Evolutionary conservation across 305 asterid species (phyloP), one percentile per base, ranked within the genome.

Genomic region (Plantago coronopus): DNA sequence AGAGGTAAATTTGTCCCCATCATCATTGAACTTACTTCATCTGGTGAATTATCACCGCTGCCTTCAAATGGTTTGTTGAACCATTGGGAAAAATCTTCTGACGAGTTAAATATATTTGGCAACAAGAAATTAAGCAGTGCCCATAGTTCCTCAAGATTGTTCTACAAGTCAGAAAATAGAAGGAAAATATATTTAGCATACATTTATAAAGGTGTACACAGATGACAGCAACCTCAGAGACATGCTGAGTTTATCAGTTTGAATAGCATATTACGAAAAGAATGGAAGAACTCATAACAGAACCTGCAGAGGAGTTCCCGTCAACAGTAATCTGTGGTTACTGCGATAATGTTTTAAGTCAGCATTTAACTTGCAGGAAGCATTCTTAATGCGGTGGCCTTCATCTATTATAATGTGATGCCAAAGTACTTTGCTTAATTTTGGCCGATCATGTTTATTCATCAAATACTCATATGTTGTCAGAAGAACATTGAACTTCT

Each of bases 321-420:
- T 93, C 81, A 93, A 68, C 74, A 93, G 95, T 79, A 93, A 75
- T 76, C 99, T 83, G 79, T 93, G 99, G 71, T 85, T 81, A 79
- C 99, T 93, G 50, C 81, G 85, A 71, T 93, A 93, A 74, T 83
- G 97, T 78, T 87, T 93, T 78, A 93, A 70, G 5, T 93, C 97
- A 75, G 99, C 94, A 89, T 93, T 93, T 73, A 93, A 81, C 80
- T 93, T 93, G 93, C 97, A 94, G 55, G 99, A 94, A 77, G 99
- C 99, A 87, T 94, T 94, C 84, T 94, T 94, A 53, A 94, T 94
- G 58, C 99, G 99, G 79, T 94, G 99, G 51, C 99, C 99, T 77
- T 94, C 99, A 69, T 94, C 99, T 54, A 94, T 94, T 72, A 94
- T 89, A 65, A 94, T 69, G 74, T 94, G 90, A 80, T 89, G 99